Percentiles rank a stretch among this genome's conserved stretches.
Evolutionary conservation across 2,329 filamentous ascomycete species (phyloP).

Genomic region (Dactylella cylindrospora): DNA sequence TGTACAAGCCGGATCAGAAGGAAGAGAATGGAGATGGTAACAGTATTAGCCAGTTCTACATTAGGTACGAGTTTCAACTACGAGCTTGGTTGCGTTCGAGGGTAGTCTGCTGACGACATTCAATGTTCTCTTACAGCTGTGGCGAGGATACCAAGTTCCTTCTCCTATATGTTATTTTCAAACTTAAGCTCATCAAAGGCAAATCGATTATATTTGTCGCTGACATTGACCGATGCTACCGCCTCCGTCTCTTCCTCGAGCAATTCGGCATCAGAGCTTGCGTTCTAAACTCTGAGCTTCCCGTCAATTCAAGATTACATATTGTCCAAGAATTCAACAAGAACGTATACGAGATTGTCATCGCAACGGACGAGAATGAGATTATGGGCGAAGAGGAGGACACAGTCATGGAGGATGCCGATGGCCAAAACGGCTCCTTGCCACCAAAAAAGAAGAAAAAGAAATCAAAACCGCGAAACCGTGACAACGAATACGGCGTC

Average conservation of each 20-base stretch:
- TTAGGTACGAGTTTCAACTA: constrained; percentile 61
- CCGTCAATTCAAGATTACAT: constrained; percentile 88
- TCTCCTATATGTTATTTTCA: constrained; percentile 89
- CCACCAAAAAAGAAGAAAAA: constrained; percentile 63
- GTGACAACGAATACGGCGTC: constrained; percentile 88
- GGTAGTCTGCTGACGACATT: constrained; percentile 40
- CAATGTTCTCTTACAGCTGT: constrained; percentile 59
- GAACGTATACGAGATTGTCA: constrained; percentile 95
- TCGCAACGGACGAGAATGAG: constrained; percentile 90
- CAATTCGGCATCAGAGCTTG: constrained; percentile 94
- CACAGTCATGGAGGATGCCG: constrained; percentile 42
- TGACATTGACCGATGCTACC: constrained; percentile 85
- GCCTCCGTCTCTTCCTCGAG: constrained; percentile 90
- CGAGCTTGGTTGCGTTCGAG: neutral
- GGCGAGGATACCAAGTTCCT: constrained; percentile 98
- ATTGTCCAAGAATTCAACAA: constrained; percentile 97
- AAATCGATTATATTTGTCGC: constrained; percentile 84
- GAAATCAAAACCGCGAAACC: constrained; percentile 60
- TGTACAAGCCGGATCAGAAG: constrained; percentile 65
- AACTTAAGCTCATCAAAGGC: constrained; percentile 87
- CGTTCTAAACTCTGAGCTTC: constrained; percentile 90
- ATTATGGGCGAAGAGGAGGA: constrained; percentile 68
- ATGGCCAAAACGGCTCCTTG: constrained; percentile 1
- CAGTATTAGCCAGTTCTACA: constrained; percentile 80
- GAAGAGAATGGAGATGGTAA: constrained; percentile 75